Evolutionary conservation across 441 rosid genomes (phyloP), one percentile per base, ranked within the genome.

Genomic region (Isatis lusitanica): DNA sequence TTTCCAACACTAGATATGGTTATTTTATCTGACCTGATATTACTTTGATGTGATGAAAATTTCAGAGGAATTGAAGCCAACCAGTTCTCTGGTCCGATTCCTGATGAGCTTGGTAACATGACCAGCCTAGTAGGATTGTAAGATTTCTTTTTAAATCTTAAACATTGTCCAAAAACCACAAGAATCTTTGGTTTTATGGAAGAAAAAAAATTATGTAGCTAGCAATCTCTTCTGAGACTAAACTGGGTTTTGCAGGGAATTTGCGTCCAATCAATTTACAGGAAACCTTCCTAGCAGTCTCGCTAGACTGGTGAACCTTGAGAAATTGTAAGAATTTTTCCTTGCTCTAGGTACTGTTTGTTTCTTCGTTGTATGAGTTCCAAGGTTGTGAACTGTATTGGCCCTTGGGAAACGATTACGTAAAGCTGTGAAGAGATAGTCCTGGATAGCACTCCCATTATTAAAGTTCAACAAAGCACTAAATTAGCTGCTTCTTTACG

Each of bases 51-150:
- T 52, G 36, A 31, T 6, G 18, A n/a, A 21, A 8, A 33, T 61
- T 4, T 2, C 60, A 75, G 79, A 46, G 36, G 4, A 0, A 0
- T 75, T 63, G 79, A 75, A 56, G 74, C 46, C 0, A 75, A 75
- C 59, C 36, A 53, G 18, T 68, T 75, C 44, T 62, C 65, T 43
- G 79, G 70, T 1, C 17, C 15, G 0, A 24, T 75, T 44, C 79
- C 75, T 28, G 9, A 38, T 36, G 79, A 70, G 66, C 61, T 76
- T 44, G 79, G 79, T 1, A 3, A 46, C 31, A n/a, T 76, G 9
- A 63, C 38, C n/a, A 76, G 5, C 9, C 18, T 76, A 13, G 11
- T 0, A 2, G 1, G 2, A 12, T 13, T 53, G 58, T 53, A 53
- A 53, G 58, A 12, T 18, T 1, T 17, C 9, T 13, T 3, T 12